Evolutionary conservation across 352 stramenopile genomes (phyloP), one percentile per base, ranked within the genome.

Genomic region (Phytophthora multivora): DNA sequence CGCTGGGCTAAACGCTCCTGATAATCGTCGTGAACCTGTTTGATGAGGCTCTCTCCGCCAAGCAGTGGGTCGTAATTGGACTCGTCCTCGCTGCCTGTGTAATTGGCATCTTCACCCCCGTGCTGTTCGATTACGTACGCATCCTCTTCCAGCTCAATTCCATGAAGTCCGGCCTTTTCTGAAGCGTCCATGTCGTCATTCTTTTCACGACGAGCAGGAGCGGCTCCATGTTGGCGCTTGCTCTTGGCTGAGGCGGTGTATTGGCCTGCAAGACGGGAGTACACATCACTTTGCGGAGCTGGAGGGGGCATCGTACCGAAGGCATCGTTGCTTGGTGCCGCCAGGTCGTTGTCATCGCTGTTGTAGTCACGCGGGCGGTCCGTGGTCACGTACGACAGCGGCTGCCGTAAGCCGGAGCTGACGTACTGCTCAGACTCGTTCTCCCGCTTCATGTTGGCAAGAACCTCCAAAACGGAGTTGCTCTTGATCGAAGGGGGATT

Each of bases 231-330:
- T 36, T 95, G 83, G 21, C 86, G 79, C 45, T 95, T 95, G 63
- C 66, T 93, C 55, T 95, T 85, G 8, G 86, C 85, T 15, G 86
- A 93, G 10, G 83, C 80, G 2, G 86, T 95, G 69, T 93, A 95
- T 40, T 92, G 83, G 13, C 79, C 84, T 7, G 84, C 86, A 30
- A 95, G 75, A 18, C 86, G 69, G 8, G 84, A 90, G 78, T 93
- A 95, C 10, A 95, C 86, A 48, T 95, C 86, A 23, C 69, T 63
- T 19, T 88, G 75, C 10, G 83, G 74, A 18, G 77, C 70, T 58
- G 81, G 83, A 41, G 85, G 77, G 4, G 83, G 83, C 16, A 82
- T 66, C 28, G 55, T 36, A 16, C 51, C 49, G 18, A 63, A 67
- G 1, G 21, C 50, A 52, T 71, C 61, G 26, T 50, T 66, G 31